These are phyloP conservation scores for Aspergillus affinis DNA, from an alignment of 495 filamentous ascomycete species.

Conservation along the genomic window DNA sequence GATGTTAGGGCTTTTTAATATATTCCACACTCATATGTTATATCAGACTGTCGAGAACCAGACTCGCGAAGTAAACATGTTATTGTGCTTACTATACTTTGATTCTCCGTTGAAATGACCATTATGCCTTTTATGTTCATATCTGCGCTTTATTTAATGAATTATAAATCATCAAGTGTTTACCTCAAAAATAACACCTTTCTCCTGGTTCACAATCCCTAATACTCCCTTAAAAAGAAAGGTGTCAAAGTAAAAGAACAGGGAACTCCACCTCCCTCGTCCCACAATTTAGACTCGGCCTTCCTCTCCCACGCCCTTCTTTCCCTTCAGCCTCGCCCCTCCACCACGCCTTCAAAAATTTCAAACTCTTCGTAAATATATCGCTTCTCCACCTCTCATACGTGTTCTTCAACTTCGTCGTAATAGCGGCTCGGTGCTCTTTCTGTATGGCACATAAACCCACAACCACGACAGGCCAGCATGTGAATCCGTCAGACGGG, in stretches of 20 bases:
- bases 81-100: too few species aligned
- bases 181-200: too few species aligned
- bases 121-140: background rate
- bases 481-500: conserved; percentile 16
- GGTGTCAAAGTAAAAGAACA: conserved; percentile 4
- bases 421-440: conserved; percentile 16
- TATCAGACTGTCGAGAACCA: background rate
- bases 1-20: background rate
- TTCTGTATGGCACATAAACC: conserved; percentile 12
- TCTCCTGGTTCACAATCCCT: too few species aligned
- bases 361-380: conserved; percentile 5
- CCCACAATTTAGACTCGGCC: background rate
- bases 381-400: conserved; percentile 6
- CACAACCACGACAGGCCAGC: conserved; percentile 23
- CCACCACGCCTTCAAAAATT: conserved; percentile 8
- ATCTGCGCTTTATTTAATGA: background rate
- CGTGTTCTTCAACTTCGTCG: conserved; percentile 7
- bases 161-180: too few species aligned
- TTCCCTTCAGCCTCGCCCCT: background rate
- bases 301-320: background rate
- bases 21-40: background rate
- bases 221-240: too few species aligned
- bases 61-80: background rate
- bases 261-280: background rate
- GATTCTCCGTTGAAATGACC: too few species aligned